A percentile compares a stretch with the other conserved stretches of the same genome.
Conservation (phyloP, 2,329 filamentous ascomycete species). For the Dactylellina cionopaga region DNA sequence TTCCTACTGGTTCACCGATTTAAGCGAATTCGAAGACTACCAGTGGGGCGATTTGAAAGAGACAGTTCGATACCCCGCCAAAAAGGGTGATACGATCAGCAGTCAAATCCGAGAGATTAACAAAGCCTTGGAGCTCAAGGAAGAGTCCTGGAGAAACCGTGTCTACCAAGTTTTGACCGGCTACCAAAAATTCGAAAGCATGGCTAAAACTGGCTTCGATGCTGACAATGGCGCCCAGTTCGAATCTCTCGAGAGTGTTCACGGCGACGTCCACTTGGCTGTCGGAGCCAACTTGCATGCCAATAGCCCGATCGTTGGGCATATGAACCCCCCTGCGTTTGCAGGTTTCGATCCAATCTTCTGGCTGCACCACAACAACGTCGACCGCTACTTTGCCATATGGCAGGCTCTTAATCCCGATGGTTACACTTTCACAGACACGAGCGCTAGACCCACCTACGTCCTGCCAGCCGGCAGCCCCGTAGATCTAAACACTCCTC, state of each 20-base stretch:
- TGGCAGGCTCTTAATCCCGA: slow-evolving; percentile 69
- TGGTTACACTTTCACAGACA: slow-evolving; percentile 6
- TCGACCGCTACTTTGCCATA: slow-evolving; percentile 78
- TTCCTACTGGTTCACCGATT: slow-evolving; percentile 67
- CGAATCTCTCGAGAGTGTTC: slow-evolving; percentile 23
- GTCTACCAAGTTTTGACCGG: slow-evolving; percentile 74
- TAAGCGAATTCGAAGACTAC: slow-evolving; percentile 16
- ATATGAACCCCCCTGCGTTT: slow-evolving; percentile 72
- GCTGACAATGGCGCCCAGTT: not conserved
- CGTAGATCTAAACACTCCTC: slow-evolving; percentile 52
- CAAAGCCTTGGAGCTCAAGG: slow-evolving; percentile 3
- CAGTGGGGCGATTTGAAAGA: slow-evolving; percentile 18
- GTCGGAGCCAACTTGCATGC: slow-evolving; percentile 2
- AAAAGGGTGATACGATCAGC: not conserved
- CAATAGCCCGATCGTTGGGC: slow-evolving; percentile 59
- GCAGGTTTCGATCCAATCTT: slow-evolving; percentile 74
- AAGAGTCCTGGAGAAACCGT: slow-evolving; percentile 62
- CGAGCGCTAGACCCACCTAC: not conserved
- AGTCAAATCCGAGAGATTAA: slow-evolving; percentile 11
- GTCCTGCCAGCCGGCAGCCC: not conserved
- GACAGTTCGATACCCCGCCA: slow-evolving; percentile 23
- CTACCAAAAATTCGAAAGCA: slow-evolving; percentile 71
- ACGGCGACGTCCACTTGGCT: slow-evolving; percentile 16
- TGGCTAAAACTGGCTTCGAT: slow-evolving; percentile 8
- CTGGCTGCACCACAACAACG: slow-evolving; percentile 73